These are phyloP conservation scores for Trichoderma sp. DNA, from an alignment of 2,329 filamentous ascomycete species.

Conservation along the genomic window DNA sequence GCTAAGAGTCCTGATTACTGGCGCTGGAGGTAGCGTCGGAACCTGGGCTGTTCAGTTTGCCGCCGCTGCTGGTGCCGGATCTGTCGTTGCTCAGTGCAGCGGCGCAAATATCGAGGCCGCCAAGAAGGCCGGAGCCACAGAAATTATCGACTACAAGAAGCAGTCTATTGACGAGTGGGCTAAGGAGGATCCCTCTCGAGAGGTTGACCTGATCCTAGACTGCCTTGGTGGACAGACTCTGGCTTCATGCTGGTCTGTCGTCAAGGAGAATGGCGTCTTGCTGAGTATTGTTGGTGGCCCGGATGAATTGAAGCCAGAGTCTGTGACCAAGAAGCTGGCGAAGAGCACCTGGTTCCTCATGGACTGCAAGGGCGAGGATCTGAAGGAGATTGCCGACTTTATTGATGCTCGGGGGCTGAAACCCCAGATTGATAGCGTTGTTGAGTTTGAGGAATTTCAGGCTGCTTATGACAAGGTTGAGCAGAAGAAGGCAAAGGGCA, in stretches of 20 bases:
- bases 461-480: slow-evolving; percentile 39
- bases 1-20: slow-evolving; percentile 39
- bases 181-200: slow-evolving; percentile 26
- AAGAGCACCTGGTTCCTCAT: slow-evolving; percentile 39
- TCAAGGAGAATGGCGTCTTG: slow-evolving; percentile 35
- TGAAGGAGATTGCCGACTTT: slow-evolving; percentile 34
- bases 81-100: slow-evolving; percentile 36
- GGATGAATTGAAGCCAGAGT: slow-evolving; percentile 30
- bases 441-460: slow-evolving; percentile 38
- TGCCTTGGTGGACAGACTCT: slow-evolving; percentile 37
- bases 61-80: slow-evolving; percentile 32
- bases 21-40: slow-evolving; percentile 40
- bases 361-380: slow-evolving; percentile 35
- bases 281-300: slow-evolving; percentile 34
- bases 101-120: slow-evolving; percentile 31
- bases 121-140: slow-evolving; percentile 34
- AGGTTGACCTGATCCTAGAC: slow-evolving; percentile 37
- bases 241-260: slow-evolving; percentile 33
- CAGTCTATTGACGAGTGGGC: slow-evolving; percentile 34
- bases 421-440: slow-evolving; percentile 39
- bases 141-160: slow-evolving; percentile 37
- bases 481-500: slow-evolving; percentile 36
- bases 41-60: slow-evolving; percentile 41
- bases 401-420: slow-evolving; percentile 33
- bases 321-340: slow-evolving; percentile 28